Evolutionary conservation across 164 flowering plant species (phyloP).

Genomic region (Paratinospora sagittata): DNA sequence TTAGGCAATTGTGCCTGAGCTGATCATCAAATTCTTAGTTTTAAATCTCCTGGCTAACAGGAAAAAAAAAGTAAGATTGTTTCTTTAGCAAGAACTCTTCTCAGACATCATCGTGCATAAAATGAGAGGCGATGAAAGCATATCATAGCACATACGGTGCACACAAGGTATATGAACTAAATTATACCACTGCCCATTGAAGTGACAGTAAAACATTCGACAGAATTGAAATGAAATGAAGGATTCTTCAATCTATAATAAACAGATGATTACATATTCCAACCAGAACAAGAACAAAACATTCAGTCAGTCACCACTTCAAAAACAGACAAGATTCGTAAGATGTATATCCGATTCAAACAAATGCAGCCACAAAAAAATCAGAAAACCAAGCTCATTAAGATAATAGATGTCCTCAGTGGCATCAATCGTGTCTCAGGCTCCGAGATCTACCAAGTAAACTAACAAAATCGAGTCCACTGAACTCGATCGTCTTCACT

Average conservation of each 20-base stretch:
- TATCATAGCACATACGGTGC: background rate
- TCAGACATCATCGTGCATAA: background rate
- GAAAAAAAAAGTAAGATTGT: background rate
- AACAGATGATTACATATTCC: too few species aligned
- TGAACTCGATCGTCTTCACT: background rate
- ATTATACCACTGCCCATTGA: background rate
- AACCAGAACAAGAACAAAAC: background rate
- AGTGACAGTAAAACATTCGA: background rate
- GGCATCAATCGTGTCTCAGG: slow-evolving; percentile 2
- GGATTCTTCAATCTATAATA: too few species aligned
- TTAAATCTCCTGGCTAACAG: background rate
- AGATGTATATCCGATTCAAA: background rate
- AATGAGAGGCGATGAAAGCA: background rate
- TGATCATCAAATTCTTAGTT: background rate
- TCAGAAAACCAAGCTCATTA: background rate
- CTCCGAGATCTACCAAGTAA: background rate
- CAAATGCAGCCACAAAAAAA: background rate
- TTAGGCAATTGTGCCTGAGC: background rate
- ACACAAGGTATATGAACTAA: background rate
- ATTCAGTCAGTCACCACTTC: background rate
- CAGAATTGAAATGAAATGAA: background rate
- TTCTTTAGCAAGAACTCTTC: too few species aligned
- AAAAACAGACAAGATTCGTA: too few species aligned
- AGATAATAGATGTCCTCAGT: background rate
- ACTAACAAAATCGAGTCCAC: background rate